These are phyloP conservation scores for Antrodiella citrinella DNA, from an alignment of 768 basidiomycete species.

Conservation along the genomic window DNA sequence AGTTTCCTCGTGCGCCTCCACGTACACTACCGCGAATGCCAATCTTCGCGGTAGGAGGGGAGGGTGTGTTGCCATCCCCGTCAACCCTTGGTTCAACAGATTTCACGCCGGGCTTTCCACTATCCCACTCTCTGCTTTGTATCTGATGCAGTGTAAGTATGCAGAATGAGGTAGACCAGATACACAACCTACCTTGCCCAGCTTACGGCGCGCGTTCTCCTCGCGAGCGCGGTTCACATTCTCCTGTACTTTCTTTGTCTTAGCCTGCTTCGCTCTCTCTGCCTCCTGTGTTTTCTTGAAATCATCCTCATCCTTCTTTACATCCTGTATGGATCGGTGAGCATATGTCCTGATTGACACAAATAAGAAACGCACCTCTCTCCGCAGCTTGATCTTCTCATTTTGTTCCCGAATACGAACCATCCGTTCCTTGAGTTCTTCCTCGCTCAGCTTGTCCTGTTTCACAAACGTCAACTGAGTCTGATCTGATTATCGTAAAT, in stretches of 20 bases:
- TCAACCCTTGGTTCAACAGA: constrained; percentile 7
- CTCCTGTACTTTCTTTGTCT: constrained; percentile 60
- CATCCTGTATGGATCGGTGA: constrained; percentile 41
- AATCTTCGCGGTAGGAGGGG: constrained; percentile 11
- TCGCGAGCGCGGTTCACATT: constrained; percentile 63
- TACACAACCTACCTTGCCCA: constrained; percentile 44
- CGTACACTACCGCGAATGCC: constrained; percentile 21
- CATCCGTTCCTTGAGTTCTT: constrained; percentile 64
- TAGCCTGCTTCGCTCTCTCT: constrained; percentile 50
- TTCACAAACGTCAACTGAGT: constrained; percentile 3
- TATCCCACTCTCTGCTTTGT: constrained; percentile 78
- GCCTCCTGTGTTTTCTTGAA: constrained; percentile 63
- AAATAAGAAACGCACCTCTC: constrained; percentile 35
- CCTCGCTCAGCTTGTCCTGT: constrained; percentile 63
- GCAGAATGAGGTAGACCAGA: not conserved
- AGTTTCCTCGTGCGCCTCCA: constrained; percentile 11
- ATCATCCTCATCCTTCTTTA: constrained; percentile 74
- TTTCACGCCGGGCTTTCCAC: constrained; percentile 44
- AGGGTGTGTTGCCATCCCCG: constrained; percentile 10
- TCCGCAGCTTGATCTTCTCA: constrained; percentile 66
- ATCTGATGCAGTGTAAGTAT: constrained; percentile 22
- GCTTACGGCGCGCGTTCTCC: constrained; percentile 71
- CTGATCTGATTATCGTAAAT: too few relatives aligned
- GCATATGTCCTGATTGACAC: not conserved
- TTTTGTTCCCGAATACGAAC: constrained; percentile 63